Base-by-base conservation (phyloP, 495 filamentous ascomycete species). In the Aspergillus nanangensis region DNA sequence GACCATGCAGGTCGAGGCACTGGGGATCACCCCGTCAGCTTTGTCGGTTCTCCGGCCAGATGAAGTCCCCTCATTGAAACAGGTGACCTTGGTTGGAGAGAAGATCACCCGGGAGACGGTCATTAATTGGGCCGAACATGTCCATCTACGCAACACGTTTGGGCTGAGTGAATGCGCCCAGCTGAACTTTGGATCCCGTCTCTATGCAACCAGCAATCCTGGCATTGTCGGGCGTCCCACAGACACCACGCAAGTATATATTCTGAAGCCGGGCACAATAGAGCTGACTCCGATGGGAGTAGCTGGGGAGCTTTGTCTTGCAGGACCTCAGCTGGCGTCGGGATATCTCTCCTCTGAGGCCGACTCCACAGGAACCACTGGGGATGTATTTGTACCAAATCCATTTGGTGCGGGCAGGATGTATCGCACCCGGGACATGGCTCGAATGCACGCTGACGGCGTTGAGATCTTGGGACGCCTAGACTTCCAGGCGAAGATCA, bases 401-500 rank as follows among this genome's bases (percentile, higher is more conserved):
- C 56, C 57, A 22, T 45, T 53, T 22, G 50, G 47, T 18, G 27
- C 41, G 9, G 42, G 53, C 5, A 45, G 51, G 2, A 38, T 70
- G 13, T 71, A 66, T 37, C 54, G 58, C 24, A 68, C 50, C 13
- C 66, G 68, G 0, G 68, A 72, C 40, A 35, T 67, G 13, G 68
- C 41, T 14, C 32, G 38, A 4, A 46, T 44, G 32, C 54, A 66
- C 44, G 34, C 18, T 9, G 59, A 71, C 41, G 62, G 65, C 8
- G 50, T 72, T 24, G 60, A 69, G 18, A 62, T 72, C 35, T 7
- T 70, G 17, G 69, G 70, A 9, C 60, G 72, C 23, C 53, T 56
- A n/a, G 70, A 74, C 41, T 48, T 44, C 35, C 71, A 74, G 47
- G 50, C 74, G 42, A 76, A 75, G 56, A 63, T 75, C 19, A 52